Evolutionary conservation across 352 stramenopile species (phyloP).

Genomic region (Phytophthora chlamydospora): DNA sequence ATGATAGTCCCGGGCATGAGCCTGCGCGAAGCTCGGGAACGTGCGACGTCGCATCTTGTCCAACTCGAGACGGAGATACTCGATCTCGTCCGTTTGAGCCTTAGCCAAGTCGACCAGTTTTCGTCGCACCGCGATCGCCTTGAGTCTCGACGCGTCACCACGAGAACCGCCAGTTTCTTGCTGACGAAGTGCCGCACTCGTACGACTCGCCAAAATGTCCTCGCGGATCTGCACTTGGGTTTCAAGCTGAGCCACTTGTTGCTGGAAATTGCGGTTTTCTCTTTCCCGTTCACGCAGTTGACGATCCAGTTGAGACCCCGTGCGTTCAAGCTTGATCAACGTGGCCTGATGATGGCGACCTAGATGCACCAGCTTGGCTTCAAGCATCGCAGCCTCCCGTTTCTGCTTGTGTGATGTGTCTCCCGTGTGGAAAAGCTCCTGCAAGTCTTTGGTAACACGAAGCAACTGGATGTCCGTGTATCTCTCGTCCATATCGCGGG

Average conservation of each 20-base stretch:
- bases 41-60: slow-evolving; percentile 91
- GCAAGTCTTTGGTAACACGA: slow-evolving; percentile 92
- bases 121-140: slow-evolving; percentile 86
- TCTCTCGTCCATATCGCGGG: slow-evolving; percentile 88
- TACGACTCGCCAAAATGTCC: slow-evolving; percentile 83
- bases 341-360: slow-evolving; percentile 65
- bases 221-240: slow-evolving; percentile 89
- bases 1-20: slow-evolving; percentile 46
- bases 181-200: slow-evolving; percentile 52
- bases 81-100: slow-evolving; percentile 92
- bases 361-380: slow-evolving; percentile 75
- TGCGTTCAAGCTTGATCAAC: slow-evolving; percentile 69
- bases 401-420: slow-evolving; percentile 83
- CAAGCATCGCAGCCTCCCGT: slow-evolving; percentile 69
- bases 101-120: slow-evolving; percentile 91
- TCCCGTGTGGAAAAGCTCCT: slow-evolving; percentile 89
- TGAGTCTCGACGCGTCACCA: slow-evolving; percentile 61
- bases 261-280: slow-evolving; percentile 85
- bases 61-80: slow-evolving; percentile 87
- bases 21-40: slow-evolving; percentile 92
- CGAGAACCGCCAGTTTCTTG: slow-evolving; percentile 8
- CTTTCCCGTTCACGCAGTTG: slow-evolving; percentile 71
- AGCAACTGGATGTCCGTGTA: slow-evolving; percentile 95
- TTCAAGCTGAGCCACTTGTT: slow-evolving; percentile 79
- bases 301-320: slow-evolving; percentile 49